Evolutionary conservation across 495 filamentous ascomycete species (phyloP), one percentile per base, ranked within the genome.

Genomic region (Zalerion maritima): DNA sequence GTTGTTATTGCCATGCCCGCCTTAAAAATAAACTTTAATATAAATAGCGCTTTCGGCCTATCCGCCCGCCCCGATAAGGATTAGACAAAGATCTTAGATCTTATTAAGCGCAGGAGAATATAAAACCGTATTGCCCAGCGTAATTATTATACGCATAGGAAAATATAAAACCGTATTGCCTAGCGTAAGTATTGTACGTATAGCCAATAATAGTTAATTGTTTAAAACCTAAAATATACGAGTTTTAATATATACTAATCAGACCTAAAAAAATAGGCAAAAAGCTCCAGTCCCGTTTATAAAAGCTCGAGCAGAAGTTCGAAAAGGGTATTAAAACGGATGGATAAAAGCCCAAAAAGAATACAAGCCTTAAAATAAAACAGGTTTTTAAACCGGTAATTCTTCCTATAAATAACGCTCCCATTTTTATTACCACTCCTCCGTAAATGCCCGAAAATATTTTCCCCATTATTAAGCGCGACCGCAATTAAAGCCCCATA

Each of bases 71-170:
- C 81, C 28, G 78, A 82, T 38, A 78, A 85, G 46, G 79, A 85
- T 57, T 85, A 78, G 79, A 85, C 79, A 38, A 80, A 85, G 62
- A 84, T 85, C 49, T 83, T 79, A 22, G 79, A 85, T 47, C 62
- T 84, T 14, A 78, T 78, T 22, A 78, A 84, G 52, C 64, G 79
- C 28, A 62, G 79, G 37, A 58, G 79, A 31, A 84, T 85, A 47
- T 80, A 85, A 49, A 85, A 85, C 49, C 63, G 79, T 13, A 85
- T 85, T 49, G 79, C 79, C 14, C 80, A 85, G 50, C 69, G 79
- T 24, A 85, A 85, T 49, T 85, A 85, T 51, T 78, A 80, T 83
- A 54, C 57, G 78, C 71, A 15, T n/a, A n/a, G n/a, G n/a, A n/a
- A n/a, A n/a, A n/a, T n/a, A n/a, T n/a, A n/a, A 11, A 21, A 29